Evolutionary conservation across 441 rosid genomes (phyloP).

Genomic region (Sinapis alba): DNA sequence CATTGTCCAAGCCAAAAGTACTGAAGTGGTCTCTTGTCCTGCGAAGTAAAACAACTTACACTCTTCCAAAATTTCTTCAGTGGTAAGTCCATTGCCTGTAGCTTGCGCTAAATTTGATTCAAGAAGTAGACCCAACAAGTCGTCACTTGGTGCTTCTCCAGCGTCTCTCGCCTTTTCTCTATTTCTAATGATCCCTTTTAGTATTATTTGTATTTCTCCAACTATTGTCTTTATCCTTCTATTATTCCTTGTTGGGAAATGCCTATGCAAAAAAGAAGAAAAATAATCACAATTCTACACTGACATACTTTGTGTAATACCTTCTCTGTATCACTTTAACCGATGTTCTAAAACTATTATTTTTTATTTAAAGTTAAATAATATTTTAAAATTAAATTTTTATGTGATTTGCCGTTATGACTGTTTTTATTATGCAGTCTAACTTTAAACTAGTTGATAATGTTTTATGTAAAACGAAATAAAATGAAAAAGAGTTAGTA

Average conservation of each 20-base stretch:
- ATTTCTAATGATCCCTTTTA: conserved; percentile 24
- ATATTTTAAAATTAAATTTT: no score
- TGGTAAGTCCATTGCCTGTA: conserved; percentile 25
- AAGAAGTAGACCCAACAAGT: conserved; percentile 33
- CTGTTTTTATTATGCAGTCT: no score
- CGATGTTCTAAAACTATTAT: no score
- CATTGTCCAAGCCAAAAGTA: conserved; percentile 32
- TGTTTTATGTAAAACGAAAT: no score
- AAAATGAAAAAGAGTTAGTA: no score
- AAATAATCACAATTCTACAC: not conserved
- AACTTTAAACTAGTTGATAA: no score
- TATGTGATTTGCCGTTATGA: no score
- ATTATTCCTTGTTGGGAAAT: conserved; percentile 25
- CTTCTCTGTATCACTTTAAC: no score
- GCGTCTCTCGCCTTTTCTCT: conserved; percentile 19
- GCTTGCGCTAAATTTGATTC: conserved; percentile 24
- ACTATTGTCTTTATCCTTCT: conserved; percentile 29
- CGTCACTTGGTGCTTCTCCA: conserved; percentile 28
- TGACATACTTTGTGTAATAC: not conserved
- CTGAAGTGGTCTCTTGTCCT: conserved; percentile 35
- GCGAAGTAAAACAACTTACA: conserved; percentile 34
- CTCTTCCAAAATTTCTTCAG: conserved; percentile 29
- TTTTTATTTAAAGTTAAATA: no score
- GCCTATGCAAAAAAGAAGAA: not conserved
- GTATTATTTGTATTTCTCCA: conserved; percentile 23